A percentile compares a stretch with the other conserved stretches of the same genome.
Conservation (phyloP, 441 rosid species). For the Daphne laureola region DNA sequence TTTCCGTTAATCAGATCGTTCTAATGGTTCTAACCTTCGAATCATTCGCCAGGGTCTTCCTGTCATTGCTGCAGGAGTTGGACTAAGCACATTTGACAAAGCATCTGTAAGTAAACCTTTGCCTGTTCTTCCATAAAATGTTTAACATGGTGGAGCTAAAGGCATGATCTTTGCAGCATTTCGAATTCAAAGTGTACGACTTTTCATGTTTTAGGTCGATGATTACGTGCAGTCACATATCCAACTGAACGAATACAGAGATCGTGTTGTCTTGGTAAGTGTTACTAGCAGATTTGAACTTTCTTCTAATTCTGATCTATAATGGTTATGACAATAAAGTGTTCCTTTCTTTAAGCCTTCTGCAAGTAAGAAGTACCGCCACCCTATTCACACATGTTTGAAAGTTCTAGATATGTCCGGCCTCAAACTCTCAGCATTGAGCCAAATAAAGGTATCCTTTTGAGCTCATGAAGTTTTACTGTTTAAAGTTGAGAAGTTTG, state of each 20-base stretch:
- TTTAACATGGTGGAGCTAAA: not conserved
- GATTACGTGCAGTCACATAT: conserved; percentile 71
- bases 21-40: not conserved
- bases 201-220: conserved; percentile 33
- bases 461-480: no score
- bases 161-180: not conserved
- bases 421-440: conserved; percentile 55
- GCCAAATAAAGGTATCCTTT: conserved; percentile 45
- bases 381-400: conserved; percentile 46
- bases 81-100: conserved; percentile 67
- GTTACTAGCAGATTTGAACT: conserved; percentile 6
- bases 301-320: not conserved
- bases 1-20: conserved; percentile 2
- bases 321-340: conserved; percentile 7
- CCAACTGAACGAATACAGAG: conserved; percentile 72
- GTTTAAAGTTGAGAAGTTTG: no score
- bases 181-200: not conserved
- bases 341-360: conserved; percentile 34
- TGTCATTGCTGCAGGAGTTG: conserved; percentile 63
- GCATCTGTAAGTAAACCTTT: conserved; percentile 43
- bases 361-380: conserved; percentile 43
- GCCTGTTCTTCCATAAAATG: not conserved
- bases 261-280: conserved; percentile 58
- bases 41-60: conserved; percentile 50
- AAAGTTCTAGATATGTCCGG: conserved; percentile 80